Conservation (phyloP, 2,329 filamentous ascomycete species). For the Diplocarpon rosae region DNA sequence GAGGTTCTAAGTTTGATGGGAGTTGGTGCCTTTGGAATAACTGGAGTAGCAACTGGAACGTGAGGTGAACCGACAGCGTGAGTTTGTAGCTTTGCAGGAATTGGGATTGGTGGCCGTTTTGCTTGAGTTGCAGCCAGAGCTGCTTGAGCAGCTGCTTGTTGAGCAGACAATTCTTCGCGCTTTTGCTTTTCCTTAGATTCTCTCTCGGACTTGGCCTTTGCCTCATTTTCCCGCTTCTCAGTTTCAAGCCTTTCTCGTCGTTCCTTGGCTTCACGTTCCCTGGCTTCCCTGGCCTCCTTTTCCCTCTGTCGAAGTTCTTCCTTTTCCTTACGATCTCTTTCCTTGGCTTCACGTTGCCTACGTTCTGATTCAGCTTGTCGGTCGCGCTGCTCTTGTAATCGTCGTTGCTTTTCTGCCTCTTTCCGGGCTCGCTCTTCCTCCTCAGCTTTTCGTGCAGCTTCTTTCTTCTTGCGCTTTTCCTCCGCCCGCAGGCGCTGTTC, state of each 20-base stretch:
- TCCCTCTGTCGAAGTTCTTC: constrained; percentile 75
- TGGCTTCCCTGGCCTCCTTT: constrained; percentile 62
- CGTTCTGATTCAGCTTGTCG: constrained; percentile 77
- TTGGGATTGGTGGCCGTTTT: constrained; percentile 38
- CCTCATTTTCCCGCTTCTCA: constrained; percentile 49
- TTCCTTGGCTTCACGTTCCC: constrained; percentile 43
- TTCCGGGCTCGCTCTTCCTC: constrained; percentile 80
- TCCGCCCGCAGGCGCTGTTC: constrained; percentile 75
- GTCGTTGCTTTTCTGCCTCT: constrained; percentile 72
- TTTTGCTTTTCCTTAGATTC: constrained; percentile 39
- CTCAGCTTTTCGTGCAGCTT: constrained; percentile 79
- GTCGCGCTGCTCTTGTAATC: constrained; percentile 74
- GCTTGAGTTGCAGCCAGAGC: constrained; percentile 31
- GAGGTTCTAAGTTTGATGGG: constrained; percentile 62
- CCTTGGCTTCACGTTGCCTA: constrained; percentile 69
- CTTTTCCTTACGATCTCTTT: constrained; percentile 72
- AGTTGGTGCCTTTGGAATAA: constrained; percentile 70
- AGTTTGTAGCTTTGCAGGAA: constrained; percentile 45
- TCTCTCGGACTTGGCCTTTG: constrained; percentile 32
- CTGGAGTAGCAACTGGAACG: constrained; percentile 67
- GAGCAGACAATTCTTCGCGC: constrained; percentile 33
- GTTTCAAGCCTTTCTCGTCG: constrained; percentile 47
- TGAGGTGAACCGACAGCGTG: constrained; percentile 65
- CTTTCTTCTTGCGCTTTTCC: constrained; percentile 83
- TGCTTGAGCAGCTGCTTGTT: constrained; percentile 25